phyloP scores from a whole-genome alignment of 2,329 filamentous ascomycete genomes.

The Chaetomium sp. region DNA sequence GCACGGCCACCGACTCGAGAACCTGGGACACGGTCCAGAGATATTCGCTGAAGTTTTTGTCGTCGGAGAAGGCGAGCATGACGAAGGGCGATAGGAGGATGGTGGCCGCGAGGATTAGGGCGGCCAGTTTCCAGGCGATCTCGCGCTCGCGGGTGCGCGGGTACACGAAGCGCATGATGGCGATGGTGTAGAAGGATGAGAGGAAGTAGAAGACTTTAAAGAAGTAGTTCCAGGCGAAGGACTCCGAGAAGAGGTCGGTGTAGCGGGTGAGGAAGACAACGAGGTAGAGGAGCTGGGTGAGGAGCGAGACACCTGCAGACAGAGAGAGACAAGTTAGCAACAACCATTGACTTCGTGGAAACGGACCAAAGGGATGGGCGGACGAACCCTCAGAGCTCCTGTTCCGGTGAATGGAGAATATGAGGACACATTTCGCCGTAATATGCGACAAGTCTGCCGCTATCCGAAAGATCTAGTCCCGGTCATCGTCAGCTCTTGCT shows the following conservation, averaged over 20 bases:
- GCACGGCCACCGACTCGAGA: conserved; percentile 82
- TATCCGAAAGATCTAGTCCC: conserved; percentile 61
- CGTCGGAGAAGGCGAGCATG: conserved; percentile 58
- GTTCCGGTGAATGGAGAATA: conserved; percentile 85
- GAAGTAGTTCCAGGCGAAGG: conserved; percentile 61
- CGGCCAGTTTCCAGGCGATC: conserved; percentile 86
- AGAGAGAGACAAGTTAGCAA: background rate
- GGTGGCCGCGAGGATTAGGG: conserved; percentile 59
- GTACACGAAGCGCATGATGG: conserved; percentile 78
- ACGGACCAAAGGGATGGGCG: background rate
- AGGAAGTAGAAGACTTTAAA: conserved; percentile 88
- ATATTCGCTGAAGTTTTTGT: conserved; percentile 34
- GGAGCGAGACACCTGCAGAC: conserved; percentile 71
- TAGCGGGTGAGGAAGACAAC: conserved; percentile 83
- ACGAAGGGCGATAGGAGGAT: conserved; percentile 64
- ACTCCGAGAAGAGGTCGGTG: conserved; percentile 66
- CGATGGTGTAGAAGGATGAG: conserved; percentile 79
- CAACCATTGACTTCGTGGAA: conserved; percentile 7
- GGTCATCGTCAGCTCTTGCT: conserved; percentile 22
- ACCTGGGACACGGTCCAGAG: conserved; percentile 86
- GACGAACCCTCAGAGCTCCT: conserved; percentile 68
- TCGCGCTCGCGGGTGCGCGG: conserved; percentile 85
- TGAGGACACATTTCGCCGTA: conserved; percentile 80
- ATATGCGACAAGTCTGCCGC: conserved; percentile 80
- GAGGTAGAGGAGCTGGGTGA: conserved; percentile 83